Conservation (phyloP, 768 basidiomycete genomes). For the Auricularia cornea region DNA sequence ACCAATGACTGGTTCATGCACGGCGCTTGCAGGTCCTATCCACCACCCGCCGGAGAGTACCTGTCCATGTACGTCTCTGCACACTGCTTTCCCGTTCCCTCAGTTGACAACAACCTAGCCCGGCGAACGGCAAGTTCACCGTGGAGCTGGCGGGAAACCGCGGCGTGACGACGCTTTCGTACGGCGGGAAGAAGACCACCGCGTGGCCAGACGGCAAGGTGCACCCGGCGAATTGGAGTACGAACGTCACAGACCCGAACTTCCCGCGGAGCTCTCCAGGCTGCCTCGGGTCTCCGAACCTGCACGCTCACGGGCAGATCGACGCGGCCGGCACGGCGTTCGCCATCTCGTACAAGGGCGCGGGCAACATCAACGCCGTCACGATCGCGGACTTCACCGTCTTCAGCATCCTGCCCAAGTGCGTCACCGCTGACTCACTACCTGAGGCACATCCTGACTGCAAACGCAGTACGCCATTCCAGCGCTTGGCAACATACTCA, state of each 20-base stretch:
- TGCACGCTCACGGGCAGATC: not conserved
- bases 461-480: conserved; percentile 5
- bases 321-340: conserved; percentile 1
- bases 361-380: not conserved
- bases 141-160: conserved; percentile 1
- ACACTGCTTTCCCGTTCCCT: not conserved
- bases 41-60: not conserved
- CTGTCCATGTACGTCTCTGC: not conserved
- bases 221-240: not conserved
- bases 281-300: not conserved
- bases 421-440: no score
- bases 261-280: not conserved
- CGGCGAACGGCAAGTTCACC: not conserved
- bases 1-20: not conserved
- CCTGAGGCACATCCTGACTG: no score
- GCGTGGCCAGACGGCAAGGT: conserved; percentile 1
- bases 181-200: not conserved
- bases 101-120: not conserved
- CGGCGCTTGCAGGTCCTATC: not conserved
- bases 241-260: not conserved
- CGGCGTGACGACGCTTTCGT: conserved; percentile 1
- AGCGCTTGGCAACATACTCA: conserved; percentile 3
- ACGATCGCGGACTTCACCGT: conserved; percentile 1
- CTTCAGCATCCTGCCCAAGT: conserved; percentile 1
- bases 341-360: conserved; percentile 1